Percentiles rank a stretch among this genome's conserved stretches.
Conservation (phyloP, 1,139 yeast genomes). For the Yamadazyma blattariae region DNA sequence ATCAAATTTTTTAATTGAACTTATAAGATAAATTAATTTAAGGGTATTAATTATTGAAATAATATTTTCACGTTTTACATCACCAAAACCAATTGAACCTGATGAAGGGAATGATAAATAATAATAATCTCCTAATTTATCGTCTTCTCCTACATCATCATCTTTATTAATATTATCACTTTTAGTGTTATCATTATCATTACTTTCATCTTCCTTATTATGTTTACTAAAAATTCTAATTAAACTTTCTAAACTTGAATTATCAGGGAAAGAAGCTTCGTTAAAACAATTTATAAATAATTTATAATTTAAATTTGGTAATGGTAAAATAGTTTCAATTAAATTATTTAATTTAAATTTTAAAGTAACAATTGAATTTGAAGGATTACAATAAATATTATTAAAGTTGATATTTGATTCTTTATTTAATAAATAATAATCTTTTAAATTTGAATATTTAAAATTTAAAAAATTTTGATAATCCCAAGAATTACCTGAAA, state of each 20-base stretch:
- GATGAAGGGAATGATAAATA: slow-evolving; percentile 76
- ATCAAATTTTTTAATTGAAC: slow-evolving; percentile 25
- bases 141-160: too few species aligned
- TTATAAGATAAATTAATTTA: slow-evolving; percentile 50
- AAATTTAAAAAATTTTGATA: slow-evolving; percentile 32
- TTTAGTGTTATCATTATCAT: too few species aligned
- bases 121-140: slow-evolving; percentile 25
- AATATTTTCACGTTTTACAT: slow-evolving; percentile 54
- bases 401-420: slow-evolving; percentile 5
- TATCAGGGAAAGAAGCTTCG: slow-evolving; percentile 56
- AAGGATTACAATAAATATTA: slow-evolving; percentile 50
- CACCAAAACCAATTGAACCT: slow-evolving; percentile 75
- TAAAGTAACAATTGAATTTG: slow-evolving; percentile 46
- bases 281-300: slow-evolving; percentile 45
- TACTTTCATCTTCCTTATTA: too few species aligned
- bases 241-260: slow-evolving; percentile 32
- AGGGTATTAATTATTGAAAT: slow-evolving; percentile 61
- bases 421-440: slow-evolving; percentile 8
- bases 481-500: slow-evolving; percentile 76
- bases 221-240: slow-evolving; percentile 24
- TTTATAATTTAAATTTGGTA: slow-evolving; percentile 39
- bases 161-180: too few species aligned
- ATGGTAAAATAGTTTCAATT: slow-evolving; percentile 24
- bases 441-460: slow-evolving; percentile 20
- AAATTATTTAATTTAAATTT: slow-evolving; percentile 17